A percentile compares a stretch with the other conserved stretches of the same genome.
Conservation (phyloP, 2,329 filamentous ascomycete genomes). For the Xylariaceae sp. region DNA sequence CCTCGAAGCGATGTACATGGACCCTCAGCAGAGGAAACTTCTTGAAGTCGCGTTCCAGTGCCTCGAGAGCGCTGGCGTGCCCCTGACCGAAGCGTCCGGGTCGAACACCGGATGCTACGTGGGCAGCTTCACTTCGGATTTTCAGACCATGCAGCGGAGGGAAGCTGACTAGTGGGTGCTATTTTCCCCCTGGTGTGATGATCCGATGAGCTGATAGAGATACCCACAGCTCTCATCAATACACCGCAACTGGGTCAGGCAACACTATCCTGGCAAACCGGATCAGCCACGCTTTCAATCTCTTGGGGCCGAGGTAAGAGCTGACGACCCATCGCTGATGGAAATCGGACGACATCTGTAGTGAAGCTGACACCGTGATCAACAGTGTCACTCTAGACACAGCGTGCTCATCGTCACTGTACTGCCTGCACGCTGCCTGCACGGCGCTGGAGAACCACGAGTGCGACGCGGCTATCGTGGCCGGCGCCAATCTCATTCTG, state of each 20-base stretch:
- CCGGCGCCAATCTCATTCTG: conserved; percentile 13
- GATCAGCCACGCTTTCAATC: conserved; percentile 27
- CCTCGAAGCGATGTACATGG: conserved; percentile 28
- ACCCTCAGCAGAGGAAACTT: conserved; percentile 32
- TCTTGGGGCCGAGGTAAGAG: conserved; percentile 19
- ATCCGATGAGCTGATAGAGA: no score
- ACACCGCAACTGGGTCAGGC: conserved; percentile 21
- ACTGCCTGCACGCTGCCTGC: conserved; percentile 15
- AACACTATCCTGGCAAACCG: conserved; percentile 27
- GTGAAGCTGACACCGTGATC: no score
- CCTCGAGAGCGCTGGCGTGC: conserved; percentile 28
- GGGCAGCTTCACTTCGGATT: conserved; percentile 11
- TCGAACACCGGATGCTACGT: conserved; percentile 18
- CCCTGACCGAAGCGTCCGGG: conserved; percentile 16
- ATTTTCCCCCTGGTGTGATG: no score
- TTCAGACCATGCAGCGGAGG: conserved; percentile 13
- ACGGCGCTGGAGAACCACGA: conserved; percentile 14
- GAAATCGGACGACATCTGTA: no score
- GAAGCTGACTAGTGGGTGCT: conserved; percentile 12
- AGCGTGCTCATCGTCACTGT: conserved; percentile 16
- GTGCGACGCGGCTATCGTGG: conserved; percentile 13
- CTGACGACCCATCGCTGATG: no score
- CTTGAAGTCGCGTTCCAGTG: conserved; percentile 32
- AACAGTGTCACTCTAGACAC: conserved; percentile 23
- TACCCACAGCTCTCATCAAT: conserved; percentile 8